These are phyloP conservation scores for Aspergillus hancockii DNA, from an alignment of 495 filamentous ascomycete species.

Conservation along the genomic window DNA sequence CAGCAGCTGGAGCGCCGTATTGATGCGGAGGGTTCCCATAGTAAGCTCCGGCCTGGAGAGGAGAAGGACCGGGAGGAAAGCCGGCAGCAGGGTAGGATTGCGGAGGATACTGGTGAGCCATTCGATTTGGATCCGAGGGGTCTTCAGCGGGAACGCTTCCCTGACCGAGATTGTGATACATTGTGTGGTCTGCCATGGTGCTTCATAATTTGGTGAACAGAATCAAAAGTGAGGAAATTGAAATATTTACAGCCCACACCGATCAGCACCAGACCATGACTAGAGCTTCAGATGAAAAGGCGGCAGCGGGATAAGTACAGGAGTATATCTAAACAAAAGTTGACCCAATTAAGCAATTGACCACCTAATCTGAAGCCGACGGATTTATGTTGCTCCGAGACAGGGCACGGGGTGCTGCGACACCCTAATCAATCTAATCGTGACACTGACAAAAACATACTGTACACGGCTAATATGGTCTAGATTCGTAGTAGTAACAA, in stretches of 20 bases:
- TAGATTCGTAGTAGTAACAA: background rate
- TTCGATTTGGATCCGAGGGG: constrained; percentile 61
- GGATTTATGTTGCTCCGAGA: constrained; percentile 42
- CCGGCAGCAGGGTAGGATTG: constrained; percentile 36
- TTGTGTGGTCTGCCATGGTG: constrained; percentile 72
- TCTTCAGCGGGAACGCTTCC: constrained; percentile 56
- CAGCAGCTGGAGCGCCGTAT: constrained; percentile 44
- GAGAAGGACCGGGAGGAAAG: constrained; percentile 50
- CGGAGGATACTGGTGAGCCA: constrained; percentile 58
- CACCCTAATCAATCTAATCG: constrained; percentile 4
- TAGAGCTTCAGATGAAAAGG: constrained; percentile 11
- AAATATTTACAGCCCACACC: background rate
- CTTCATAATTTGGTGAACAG: constrained; percentile 18
- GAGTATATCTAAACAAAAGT: background rate
- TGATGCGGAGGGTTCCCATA: constrained; percentile 44
- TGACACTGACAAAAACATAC: background rate
- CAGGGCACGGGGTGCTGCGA: background rate
- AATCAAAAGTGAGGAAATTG: background rate
- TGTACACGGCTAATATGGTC: background rate
- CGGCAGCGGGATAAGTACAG: constrained; percentile 3
- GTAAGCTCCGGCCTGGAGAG: constrained; percentile 60
- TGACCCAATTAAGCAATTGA: constrained; percentile 32
- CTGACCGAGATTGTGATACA: constrained; percentile 73
- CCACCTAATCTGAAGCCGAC: constrained; percentile 35
- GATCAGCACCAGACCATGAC: background rate